Conservation (phyloP, 108 stramenopile species). For the Fragilaria radians region DNA sequence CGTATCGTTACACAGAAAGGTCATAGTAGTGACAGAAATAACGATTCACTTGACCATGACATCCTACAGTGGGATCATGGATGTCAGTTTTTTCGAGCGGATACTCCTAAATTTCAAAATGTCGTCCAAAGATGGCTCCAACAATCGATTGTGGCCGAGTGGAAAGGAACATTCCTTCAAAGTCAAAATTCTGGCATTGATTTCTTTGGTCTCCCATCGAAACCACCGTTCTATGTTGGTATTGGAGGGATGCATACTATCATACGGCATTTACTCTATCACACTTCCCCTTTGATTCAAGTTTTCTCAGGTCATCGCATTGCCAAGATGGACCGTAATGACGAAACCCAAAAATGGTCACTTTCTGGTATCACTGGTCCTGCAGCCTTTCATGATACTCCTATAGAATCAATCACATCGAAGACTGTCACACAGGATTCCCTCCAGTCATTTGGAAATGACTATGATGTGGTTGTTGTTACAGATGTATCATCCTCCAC, state of each 20-base stretch:
- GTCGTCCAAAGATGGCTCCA: constrained; percentile 27
- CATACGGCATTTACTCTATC: constrained; percentile 4
- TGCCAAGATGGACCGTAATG: constrained; percentile 20
- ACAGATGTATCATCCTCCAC: constrained; percentile 46
- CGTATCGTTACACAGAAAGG: constrained; percentile 12
- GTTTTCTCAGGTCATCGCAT: constrained; percentile 31
- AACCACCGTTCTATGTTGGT: constrained; percentile 36
- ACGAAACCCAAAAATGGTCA: constrained; percentile 28
- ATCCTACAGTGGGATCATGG: constrained; percentile 48
- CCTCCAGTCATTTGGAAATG: constrained; percentile 6
- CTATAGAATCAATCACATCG: constrained; percentile 15
- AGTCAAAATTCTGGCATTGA: constrained; percentile 10
- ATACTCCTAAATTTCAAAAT: constrained; percentile 26
- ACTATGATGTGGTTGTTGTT: constrained; percentile 52
- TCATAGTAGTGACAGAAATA: constrained; percentile 3
- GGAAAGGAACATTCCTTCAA: constrained; percentile 41
- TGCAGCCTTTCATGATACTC: constrained; percentile 59
- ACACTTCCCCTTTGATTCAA: background rate
- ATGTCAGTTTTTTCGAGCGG: constrained; percentile 64
- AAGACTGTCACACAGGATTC: constrained; percentile 6
- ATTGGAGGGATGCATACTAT: constrained; percentile 23
- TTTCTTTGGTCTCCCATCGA: constrained; percentile 53
- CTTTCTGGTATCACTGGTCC: constrained; percentile 30
- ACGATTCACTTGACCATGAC: background rate
- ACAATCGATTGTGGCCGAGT: constrained; percentile 24